phyloP scores from a whole-genome alignment of 768 basidiomycete species.

The Chlorophyllum brunneum region DNA sequence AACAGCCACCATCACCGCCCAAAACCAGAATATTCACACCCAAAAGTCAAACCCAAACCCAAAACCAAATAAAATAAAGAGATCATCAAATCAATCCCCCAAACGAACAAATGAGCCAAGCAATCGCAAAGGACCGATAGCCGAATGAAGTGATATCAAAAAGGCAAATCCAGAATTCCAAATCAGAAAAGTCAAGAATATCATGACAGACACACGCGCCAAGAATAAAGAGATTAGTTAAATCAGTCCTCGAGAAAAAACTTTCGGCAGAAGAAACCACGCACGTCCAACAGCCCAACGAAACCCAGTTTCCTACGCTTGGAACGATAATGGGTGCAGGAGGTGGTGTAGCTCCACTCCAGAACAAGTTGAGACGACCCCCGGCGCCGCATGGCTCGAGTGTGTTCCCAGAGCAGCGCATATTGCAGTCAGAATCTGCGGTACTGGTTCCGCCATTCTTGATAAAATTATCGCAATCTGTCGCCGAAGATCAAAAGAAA shows the following conservation, averaged over 20 bases:
- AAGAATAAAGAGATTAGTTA: too few species aligned
- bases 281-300: conserved; percentile 74
- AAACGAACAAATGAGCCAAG: too few species aligned
- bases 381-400: conserved; percentile 60
- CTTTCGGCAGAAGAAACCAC: conserved; percentile 16
- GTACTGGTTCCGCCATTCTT: conserved; percentile 41
- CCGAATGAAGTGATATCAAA: conserved; percentile 31
- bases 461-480: conserved; percentile 64
- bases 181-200: too few species aligned
- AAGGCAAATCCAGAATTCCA: conserved; percentile 16
- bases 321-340: conserved; percentile 48
- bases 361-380: conserved; percentile 57
- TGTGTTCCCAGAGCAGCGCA: conserved; percentile 56
- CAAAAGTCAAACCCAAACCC: conserved; percentile 26
- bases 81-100: too few species aligned
- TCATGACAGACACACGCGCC: too few species aligned
- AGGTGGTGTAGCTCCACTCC: conserved; percentile 56
- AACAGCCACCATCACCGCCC: not conserved
- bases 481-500: not conserved
- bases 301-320: conserved; percentile 60
- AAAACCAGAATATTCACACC: not conserved
- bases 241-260: too few species aligned
- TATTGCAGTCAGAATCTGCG: conserved; percentile 51
- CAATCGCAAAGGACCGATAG: not conserved
- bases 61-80: not conserved